phyloP scores from a whole-genome alignment of 176 grass and related monocot species.

The Bothriochloa decipiens region DNA sequence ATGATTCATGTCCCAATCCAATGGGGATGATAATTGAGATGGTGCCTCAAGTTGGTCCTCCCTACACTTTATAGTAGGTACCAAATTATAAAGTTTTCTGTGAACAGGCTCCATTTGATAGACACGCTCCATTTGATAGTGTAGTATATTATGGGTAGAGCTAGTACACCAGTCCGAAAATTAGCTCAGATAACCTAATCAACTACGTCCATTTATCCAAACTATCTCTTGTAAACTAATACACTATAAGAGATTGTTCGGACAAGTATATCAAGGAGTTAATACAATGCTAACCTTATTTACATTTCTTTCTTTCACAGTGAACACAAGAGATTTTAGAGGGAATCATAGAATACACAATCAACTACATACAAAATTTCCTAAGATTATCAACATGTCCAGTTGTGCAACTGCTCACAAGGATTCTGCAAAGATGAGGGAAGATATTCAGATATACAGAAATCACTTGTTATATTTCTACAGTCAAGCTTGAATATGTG shows the following conservation, averaged over 20 bases:
- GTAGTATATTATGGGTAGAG: background rate
- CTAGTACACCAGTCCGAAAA: background rate
- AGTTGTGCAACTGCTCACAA: background rate
- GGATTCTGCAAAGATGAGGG: constrained; percentile 51
- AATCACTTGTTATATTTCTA: constrained; percentile 10
- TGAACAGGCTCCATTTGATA: background rate
- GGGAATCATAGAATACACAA: constrained; percentile 31
- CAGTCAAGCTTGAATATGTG: background rate
- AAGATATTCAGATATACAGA: constrained; percentile 33
- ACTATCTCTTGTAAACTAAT: background rate
- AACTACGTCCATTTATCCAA: background rate
- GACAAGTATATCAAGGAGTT: background rate
- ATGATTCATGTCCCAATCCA: background rate
- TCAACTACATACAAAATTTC: constrained; percentile 59
- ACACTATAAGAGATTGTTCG: background rate
- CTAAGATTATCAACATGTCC: constrained; percentile 29
- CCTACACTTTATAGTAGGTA: background rate
- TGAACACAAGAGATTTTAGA: constrained; percentile 1
- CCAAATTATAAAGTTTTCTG: background rate
- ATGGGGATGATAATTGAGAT: background rate
- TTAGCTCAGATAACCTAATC: background rate
- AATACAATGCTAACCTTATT: constrained; percentile 31
- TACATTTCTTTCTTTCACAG: constrained; percentile 26
- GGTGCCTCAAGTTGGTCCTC: too few relatives aligned
- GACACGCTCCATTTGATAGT: background rate